Percentiles rank a stretch among this genome's conserved stretches.
Evolutionary conservation across 2,329 filamentous ascomycete genomes (phyloP).

Genomic region (Aspergillus sp.): DNA sequence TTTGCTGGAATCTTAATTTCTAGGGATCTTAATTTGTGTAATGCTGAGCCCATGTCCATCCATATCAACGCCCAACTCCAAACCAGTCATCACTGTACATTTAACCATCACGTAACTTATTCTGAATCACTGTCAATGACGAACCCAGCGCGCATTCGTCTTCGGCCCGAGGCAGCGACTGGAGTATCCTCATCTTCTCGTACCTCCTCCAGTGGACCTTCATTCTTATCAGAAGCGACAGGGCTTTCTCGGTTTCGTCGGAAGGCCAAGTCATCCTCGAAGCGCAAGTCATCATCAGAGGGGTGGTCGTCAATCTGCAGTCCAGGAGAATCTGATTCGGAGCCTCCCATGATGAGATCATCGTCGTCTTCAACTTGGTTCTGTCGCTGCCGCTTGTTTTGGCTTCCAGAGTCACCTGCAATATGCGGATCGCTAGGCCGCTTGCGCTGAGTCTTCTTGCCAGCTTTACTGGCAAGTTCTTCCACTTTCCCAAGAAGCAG

Average conservation of each 20-base stretch:
- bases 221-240: not conserved
- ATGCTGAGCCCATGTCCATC: not conserved
- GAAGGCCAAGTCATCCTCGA: slow-evolving; percentile 36
- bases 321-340: slow-evolving; percentile 17
- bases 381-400: slow-evolving; percentile 31
- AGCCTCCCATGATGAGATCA: slow-evolving; percentile 32
- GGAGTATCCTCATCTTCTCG: slow-evolving; percentile 33
- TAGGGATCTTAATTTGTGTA: too few relatives aligned
- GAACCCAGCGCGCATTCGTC: slow-evolving; percentile 40
- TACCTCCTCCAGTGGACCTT: slow-evolving; percentile 6
- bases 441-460: slow-evolving; percentile 28
- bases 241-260: slow-evolving; percentile 22
- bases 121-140: slow-evolving; percentile 46
- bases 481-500: slow-evolving; percentile 41
- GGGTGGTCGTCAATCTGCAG: slow-evolving; percentile 17
- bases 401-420: slow-evolving; percentile 17
- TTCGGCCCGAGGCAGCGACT: slow-evolving; percentile 27
- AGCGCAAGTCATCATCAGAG: slow-evolving; percentile 30
- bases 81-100: slow-evolving; percentile 24
- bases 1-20: too few relatives aligned
- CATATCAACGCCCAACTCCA: slow-evolving; percentile 19
- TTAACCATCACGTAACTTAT: slow-evolving; percentile 19
- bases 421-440: slow-evolving; percentile 27
- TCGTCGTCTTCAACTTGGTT: slow-evolving; percentile 13
- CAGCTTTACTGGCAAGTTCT: slow-evolving; percentile 24